Evolutionary conservation across 164 flowering plant genomes (phyloP), one percentile per base, ranked within the genome.

Genomic region (Macadamia tetraphylla): DNA sequence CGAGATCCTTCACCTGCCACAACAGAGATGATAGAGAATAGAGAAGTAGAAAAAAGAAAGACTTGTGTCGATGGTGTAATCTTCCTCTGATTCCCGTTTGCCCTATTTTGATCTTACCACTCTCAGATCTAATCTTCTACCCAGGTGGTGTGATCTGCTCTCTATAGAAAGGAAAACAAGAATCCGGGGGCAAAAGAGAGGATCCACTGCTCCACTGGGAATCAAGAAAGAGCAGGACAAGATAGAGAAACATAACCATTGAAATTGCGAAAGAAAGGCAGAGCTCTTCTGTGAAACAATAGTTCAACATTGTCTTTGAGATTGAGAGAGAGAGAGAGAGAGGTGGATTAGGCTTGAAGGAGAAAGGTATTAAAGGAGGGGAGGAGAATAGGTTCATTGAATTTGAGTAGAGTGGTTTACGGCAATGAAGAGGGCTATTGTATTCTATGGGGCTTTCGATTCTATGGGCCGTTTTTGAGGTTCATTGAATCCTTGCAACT

Each of bases 151-250:
- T 23, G 23, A 43, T 43, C 13, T 10, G 11, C 35, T 63, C 62
- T 3, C 43, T 1, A 64, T 15, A 23, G 9, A 53, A 9, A 30
- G 71, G 71, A 17, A 73, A 53, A 51, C 69, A 68, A 35, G 35
- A 64, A 44, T 73, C 76, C 1, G 52, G 76, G 32, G 62, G 68
- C 62, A 73, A 65, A 31, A 31, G 60, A 60, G 65, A 68, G 14
- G 64, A 61, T 46, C 62, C 67, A n/a, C 62, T 58, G 64, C 68
- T 57, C 74, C 74, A 75, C 17, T 55, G 62, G 29, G 74, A 64
- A 48, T 75, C 77, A 43, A 70, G 42, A 17, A 64, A 51, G 4
- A 70, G 23, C 6, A 75, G 67, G 55, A 69, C 53, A 8, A 69
- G 65, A 65, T 73, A 69, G 23, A 73, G 30, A 5, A 58, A 15